Conservation (phyloP, 106 monocot genomes). For the Phalaenopsis aphrodite region DNA sequence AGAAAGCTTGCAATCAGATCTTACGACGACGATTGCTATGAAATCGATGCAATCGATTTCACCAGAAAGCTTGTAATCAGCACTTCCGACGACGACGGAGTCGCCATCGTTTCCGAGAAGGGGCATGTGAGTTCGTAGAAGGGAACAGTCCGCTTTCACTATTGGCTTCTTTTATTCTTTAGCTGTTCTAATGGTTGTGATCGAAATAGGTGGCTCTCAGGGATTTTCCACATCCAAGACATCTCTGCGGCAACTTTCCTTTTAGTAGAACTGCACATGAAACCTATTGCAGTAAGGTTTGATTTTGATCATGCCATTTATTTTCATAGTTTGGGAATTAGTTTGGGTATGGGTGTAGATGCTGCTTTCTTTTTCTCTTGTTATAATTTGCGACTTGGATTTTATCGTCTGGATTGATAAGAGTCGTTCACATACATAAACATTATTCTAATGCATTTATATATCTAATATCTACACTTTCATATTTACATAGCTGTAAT, state of each 20-base stretch:
- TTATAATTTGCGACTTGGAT: no score
- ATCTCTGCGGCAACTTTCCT: slow-evolving; percentile 41
- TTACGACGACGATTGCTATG: slow-evolving; percentile 3
- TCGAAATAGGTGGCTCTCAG: slow-evolving; percentile 28
- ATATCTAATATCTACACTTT: no score
- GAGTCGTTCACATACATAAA: no score
- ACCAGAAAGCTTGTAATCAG: neutral
- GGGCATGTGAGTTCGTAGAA: neutral
- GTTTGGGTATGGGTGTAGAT: neutral
- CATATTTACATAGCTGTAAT: no score
- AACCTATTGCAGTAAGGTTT: slow-evolving; percentile 25
- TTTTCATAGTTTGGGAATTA: neutral
- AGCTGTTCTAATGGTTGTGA: neutral
- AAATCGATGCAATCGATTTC: slow-evolving; percentile 8
- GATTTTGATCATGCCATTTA: neutral
- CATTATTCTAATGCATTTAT: no score
- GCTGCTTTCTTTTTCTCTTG: neutral
- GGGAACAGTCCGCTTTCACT: neutral
- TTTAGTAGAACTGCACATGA: slow-evolving; percentile 25
- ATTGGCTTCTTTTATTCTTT: neutral
- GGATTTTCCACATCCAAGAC: slow-evolving; percentile 50
- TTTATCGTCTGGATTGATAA: no score
- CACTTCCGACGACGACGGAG: neutral
- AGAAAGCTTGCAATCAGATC: neutral
- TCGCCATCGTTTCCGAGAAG: neutral